Conservation (phyloP, 129 eudicot genomes). For the Centrapalus pauciflorus region DNA sequence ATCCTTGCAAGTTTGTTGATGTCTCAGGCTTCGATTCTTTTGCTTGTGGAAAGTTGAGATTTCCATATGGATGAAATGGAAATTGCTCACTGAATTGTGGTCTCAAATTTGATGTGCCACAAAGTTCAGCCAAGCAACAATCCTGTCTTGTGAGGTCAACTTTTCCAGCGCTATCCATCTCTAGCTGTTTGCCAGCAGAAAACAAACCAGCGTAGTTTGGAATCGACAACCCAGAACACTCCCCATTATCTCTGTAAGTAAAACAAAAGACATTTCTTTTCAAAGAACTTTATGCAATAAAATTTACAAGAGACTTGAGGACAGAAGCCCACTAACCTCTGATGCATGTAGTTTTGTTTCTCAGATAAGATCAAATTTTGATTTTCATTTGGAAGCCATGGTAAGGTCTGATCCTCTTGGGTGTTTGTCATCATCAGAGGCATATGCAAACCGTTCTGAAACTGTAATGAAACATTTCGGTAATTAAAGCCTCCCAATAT, state of each 20-base stretch:
- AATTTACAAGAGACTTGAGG: not conserved
- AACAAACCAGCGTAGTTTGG: conserved; percentile 44
- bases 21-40: conserved; percentile 41
- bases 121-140: conserved; percentile 43
- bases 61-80: conserved; percentile 38
- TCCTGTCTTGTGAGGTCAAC: conserved; percentile 45
- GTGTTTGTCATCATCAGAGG: conserved; percentile 49
- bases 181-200: conserved; percentile 38
- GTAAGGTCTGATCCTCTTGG: conserved; percentile 46
- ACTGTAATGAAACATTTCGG: conserved; percentile 33
- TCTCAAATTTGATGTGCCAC: conserved; percentile 45
- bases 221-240: conserved; percentile 55
- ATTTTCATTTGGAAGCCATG: conserved; percentile 68
- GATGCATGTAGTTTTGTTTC: conserved; percentile 46
- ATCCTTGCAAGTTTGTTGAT: conserved; percentile 44
- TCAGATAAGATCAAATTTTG: conserved; percentile 47
- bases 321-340: conserved; percentile 40
- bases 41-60: conserved; percentile 39
- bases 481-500: conserved; percentile 2
- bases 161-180: conserved; percentile 42
- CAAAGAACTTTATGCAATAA: not conserved
- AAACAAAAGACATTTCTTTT: not conserved
- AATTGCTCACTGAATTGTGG: conserved; percentile 57
- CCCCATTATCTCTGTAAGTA: conserved; percentile 50
- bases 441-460: conserved; percentile 56